phyloP scores from a whole-genome alignment of 352 stramenopile genomes.

The Phytopythium aichiense region DNA sequence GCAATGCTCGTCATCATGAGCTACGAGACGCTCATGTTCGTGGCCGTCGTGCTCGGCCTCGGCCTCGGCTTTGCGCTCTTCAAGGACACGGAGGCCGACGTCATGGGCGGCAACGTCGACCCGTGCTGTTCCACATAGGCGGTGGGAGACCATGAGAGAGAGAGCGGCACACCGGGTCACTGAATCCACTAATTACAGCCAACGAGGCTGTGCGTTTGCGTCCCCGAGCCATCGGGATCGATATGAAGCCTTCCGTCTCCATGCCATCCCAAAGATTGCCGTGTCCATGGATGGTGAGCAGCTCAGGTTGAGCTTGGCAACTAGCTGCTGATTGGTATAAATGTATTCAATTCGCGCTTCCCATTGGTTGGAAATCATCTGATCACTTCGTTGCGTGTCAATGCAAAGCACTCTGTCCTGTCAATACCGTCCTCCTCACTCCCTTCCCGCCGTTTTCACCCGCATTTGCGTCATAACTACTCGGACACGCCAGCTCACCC shows the following conservation, averaged over 20 bases:
- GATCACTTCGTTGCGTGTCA: neutral
- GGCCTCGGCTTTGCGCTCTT: constrained; percentile 64
- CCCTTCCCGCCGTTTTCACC: neutral
- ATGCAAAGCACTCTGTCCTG: constrained; percentile 1
- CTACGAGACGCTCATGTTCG: constrained; percentile 74
- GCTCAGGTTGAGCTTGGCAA: no score
- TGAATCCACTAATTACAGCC: neutral
- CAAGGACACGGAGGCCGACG: constrained; percentile 69
- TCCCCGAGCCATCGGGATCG: no score
- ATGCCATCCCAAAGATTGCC: no score
- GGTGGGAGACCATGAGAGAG: neutral
- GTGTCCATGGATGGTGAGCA: no score
- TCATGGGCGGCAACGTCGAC: constrained; percentile 64
- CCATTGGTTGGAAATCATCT: no score
- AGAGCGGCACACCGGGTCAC: neutral
- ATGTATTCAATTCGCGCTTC: no score
- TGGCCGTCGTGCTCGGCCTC: constrained; percentile 68
- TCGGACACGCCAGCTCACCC: neutral
- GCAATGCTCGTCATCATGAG: constrained; percentile 83
- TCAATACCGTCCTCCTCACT: neutral
- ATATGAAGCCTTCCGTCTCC: no score
- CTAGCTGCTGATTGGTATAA: no score
- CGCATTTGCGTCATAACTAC: neutral
- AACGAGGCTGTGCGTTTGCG: no score
- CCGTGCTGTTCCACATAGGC: constrained; percentile 73